These are phyloP conservation scores for Coemansia sp. DNA, from an alignment of 192 early-diverging fungal genomes.

Conservation along the genomic window DNA sequence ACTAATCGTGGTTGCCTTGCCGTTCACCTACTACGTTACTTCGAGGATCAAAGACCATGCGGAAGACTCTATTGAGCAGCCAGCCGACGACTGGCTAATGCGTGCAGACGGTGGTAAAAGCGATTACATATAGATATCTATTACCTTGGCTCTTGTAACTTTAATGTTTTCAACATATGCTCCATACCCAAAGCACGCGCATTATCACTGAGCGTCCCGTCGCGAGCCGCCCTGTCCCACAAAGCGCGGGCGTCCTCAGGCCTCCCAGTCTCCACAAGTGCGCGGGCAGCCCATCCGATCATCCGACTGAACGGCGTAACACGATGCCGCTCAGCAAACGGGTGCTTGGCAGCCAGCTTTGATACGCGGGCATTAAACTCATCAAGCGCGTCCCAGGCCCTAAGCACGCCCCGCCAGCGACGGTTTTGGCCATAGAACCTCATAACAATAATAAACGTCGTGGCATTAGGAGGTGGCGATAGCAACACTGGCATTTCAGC, in stretches of 20 bases:
- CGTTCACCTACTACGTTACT: constrained; percentile 47
- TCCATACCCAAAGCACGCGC: constrained; percentile 21
- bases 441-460: constrained; percentile 41
- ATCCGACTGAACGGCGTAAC: constrained; percentile 33
- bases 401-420: constrained; percentile 28
- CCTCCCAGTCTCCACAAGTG: constrained; percentile 3
- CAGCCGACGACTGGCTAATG: constrained; percentile 21
- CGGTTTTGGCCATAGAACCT: constrained; percentile 19
- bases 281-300: constrained; percentile 36
- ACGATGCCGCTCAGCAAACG: constrained; percentile 3
- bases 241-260: constrained; percentile 13
- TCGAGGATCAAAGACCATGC: constrained; percentile 29
- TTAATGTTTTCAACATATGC: constrained; percentile 8
- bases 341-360: neutral
- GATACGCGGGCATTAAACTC: constrained; percentile 22
- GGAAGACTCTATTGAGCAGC: constrained; percentile 1
- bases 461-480: constrained; percentile 32
- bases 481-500: neutral
- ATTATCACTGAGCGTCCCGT: constrained; percentile 11
- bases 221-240: constrained; percentile 19
- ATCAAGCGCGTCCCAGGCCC: constrained; percentile 20
- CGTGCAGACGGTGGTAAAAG: neutral
- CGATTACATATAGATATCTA: neutral
- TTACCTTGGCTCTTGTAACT: neutral
- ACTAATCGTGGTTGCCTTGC: constrained; percentile 48